A percentile compares a stretch with the other conserved stretches of the same genome.
Evolutionary conservation across 257 asterid genomes (phyloP).

Genomic region (Ilex aquifolium): DNA sequence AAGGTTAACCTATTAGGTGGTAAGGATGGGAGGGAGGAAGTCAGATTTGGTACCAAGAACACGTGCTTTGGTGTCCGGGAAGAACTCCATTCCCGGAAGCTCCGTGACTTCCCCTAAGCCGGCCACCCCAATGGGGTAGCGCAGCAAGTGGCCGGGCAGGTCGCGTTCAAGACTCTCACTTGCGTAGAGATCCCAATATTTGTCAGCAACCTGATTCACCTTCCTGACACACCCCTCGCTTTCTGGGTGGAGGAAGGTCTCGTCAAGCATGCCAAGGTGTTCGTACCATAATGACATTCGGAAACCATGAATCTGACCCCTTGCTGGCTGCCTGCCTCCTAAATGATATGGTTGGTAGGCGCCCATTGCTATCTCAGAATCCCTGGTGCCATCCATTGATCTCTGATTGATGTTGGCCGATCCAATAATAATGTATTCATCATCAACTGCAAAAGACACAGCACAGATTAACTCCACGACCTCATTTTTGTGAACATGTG

Average conservation of each 20-base stretch:
- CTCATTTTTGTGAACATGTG: neutral
- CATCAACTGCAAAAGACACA: slow-evolving; percentile 56
- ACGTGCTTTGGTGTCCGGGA: slow-evolving; percentile 70
- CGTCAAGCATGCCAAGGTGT: slow-evolving; percentile 84
- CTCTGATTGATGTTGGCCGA: slow-evolving; percentile 94
- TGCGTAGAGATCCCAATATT: slow-evolving; percentile 63
- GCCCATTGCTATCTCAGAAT: slow-evolving; percentile 86
- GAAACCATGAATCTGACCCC: slow-evolving; percentile 86
- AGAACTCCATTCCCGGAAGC: slow-evolving; percentile 65
- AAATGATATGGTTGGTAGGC: slow-evolving; percentile 77
- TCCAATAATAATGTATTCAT: slow-evolving; percentile 81
- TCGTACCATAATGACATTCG: slow-evolving; percentile 89
- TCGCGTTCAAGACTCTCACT: slow-evolving; percentile 43
- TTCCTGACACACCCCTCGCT: slow-evolving; percentile 41
- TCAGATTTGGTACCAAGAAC: slow-evolving; percentile 62
- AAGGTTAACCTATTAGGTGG: slow-evolving; percentile 32
- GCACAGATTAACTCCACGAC: slow-evolving; percentile 7
- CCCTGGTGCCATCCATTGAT: slow-evolving; percentile 91
- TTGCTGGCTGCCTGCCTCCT: slow-evolving; percentile 46
- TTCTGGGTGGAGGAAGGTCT: slow-evolving; percentile 53
- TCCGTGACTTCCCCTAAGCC: slow-evolving; percentile 48
- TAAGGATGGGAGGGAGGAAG: slow-evolving; percentile 72
- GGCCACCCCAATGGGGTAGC: slow-evolving; percentile 55
- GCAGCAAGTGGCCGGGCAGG: slow-evolving; percentile 69
- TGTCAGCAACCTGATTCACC: slow-evolving; percentile 56